Base-by-base conservation (phyloP, 169 alveolate species). In the Cystoisospora suis region DNA sequence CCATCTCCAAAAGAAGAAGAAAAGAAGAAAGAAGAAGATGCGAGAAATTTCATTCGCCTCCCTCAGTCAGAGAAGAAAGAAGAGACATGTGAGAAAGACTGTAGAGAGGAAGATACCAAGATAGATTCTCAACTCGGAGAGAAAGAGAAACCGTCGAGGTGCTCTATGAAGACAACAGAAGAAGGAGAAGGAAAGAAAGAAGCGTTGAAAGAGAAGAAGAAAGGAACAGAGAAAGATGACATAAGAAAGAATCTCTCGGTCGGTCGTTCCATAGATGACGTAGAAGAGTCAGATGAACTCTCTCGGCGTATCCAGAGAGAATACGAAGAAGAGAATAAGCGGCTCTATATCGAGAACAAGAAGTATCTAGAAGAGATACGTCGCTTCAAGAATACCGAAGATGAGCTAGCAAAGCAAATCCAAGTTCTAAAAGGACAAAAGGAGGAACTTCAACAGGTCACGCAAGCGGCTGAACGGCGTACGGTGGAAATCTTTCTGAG, bases 301-400 rank as follows among this genome's bases (percentile, higher is more conserved):
- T 72, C 83, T 32, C 47, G 3, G 49, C 47, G 83, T 20, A 72
- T 72, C 42, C 56, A 36, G 53, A 12, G 32, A 72, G 56, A 72
- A 56, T 72, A 72, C 83, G 83, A 72, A 72, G 83, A 32, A 27
- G 83, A 72, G 53, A 72, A 72, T 53, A 72, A 27, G 12, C 38
- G 27, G 56, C 56, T 72, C 40, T 29, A 29, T 29, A 38, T 3
- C 27, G 56, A 40, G 27, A 5, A 3, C 47, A 72, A 36, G 29
- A 46, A 38, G 34, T 53, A 72, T 12, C 49, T 29, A 5, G 56
- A 72, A 56, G 56, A 40, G 29, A 6, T 36, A 36, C 15, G 42
- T 34, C 27, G 12, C 12, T 27, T 12, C 38, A 4, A 3, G 12
- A 38, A 20, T 34, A 34, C 20, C 29, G 56, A 40, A 5, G 34